Evolutionary conservation across 2,329 filamentous ascomycete species (phyloP).

Genomic region (Pseudocercospora crystallina): DNA sequence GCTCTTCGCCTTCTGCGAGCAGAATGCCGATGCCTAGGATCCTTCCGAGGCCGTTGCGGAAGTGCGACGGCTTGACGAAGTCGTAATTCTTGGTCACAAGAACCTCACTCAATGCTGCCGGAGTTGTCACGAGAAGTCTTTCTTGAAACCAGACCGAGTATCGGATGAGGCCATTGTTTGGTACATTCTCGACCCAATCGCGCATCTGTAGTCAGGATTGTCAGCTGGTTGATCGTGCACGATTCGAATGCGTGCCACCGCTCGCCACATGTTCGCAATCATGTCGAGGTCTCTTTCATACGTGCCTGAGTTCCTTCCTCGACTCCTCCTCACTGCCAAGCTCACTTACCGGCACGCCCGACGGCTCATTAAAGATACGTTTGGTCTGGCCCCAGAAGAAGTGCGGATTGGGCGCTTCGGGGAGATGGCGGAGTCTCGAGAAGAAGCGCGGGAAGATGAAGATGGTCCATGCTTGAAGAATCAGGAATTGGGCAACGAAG

Average conservation of each 20-base stretch:
- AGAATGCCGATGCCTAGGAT: slow-evolving; percentile 71
- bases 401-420: slow-evolving; percentile 30
- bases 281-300: no score
- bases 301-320: no score
- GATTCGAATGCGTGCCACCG: no score
- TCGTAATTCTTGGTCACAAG: slow-evolving; percentile 53
- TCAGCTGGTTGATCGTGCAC: no score
- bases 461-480: slow-evolving; percentile 42
- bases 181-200: slow-evolving; percentile 54
- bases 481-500: slow-evolving; percentile 39
- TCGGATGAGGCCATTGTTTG: slow-evolving; percentile 57
- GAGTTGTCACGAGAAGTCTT: slow-evolving; percentile 46
- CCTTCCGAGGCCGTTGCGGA: slow-evolving; percentile 57
- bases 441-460: slow-evolving; percentile 60
- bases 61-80: slow-evolving; percentile 48
- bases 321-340: no score
- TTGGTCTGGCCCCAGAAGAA: slow-evolving; percentile 45
- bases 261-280: no score
- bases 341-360: slow-evolving; percentile 38
- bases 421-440: slow-evolving; percentile 59
- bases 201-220: slow-evolving; percentile 26
- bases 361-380: slow-evolving; percentile 43
- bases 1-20: slow-evolving; percentile 85
- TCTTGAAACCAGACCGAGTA: slow-evolving; percentile 50
- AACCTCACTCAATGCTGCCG: slow-evolving; percentile 51